Percentiles rank a stretch among this genome's conserved stretches.
Evolutionary conservation across 2,329 filamentous ascomycete species (phyloP).

Genomic region (Capronia epimyces): DNA sequence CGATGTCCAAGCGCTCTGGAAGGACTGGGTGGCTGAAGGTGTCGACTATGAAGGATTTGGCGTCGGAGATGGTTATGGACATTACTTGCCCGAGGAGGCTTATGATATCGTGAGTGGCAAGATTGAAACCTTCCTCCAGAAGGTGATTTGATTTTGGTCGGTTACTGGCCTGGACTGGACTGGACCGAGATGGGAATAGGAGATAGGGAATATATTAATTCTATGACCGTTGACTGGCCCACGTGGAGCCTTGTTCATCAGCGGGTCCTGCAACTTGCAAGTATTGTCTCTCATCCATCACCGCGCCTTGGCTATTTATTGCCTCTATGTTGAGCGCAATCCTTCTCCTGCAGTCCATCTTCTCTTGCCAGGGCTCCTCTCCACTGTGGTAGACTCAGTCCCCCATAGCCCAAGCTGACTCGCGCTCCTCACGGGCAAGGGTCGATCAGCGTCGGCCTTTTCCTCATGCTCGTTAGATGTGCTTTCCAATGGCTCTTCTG

Average conservation of each 20-base stretch:
- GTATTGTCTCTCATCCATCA: no score
- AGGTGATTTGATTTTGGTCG: constrained; percentile 12
- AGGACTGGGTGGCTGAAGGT: constrained; percentile 39
- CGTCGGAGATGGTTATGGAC: constrained; percentile 34
- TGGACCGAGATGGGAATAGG: no score
- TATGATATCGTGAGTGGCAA: constrained; percentile 32
- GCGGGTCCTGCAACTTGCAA: no score
- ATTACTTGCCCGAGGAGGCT: constrained; percentile 47
- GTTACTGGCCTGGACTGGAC: constrained; percentile 3
- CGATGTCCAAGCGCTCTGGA: constrained; percentile 40
- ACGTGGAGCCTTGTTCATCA: no score
- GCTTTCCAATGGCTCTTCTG: constrained; percentile 7
- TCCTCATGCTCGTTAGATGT: neutral
- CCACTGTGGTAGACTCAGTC: constrained; percentile 14
- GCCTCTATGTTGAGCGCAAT: constrained; percentile 9
- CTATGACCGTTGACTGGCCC: no score
- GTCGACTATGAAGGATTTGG: constrained; percentile 20
- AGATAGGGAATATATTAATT: no score
- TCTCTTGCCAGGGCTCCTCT: constrained; percentile 24
- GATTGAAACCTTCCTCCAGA: constrained; percentile 20
- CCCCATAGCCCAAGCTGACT: constrained; percentile 27
- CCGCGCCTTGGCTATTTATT: no score
- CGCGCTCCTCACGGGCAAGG: constrained; percentile 21
- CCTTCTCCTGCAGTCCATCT: constrained; percentile 25
- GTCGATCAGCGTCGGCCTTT: neutral